These are phyloP conservation scores for Aleurites moluccanus DNA, from an alignment of 441 rosid genomes.

Conservation along the genomic window DNA sequence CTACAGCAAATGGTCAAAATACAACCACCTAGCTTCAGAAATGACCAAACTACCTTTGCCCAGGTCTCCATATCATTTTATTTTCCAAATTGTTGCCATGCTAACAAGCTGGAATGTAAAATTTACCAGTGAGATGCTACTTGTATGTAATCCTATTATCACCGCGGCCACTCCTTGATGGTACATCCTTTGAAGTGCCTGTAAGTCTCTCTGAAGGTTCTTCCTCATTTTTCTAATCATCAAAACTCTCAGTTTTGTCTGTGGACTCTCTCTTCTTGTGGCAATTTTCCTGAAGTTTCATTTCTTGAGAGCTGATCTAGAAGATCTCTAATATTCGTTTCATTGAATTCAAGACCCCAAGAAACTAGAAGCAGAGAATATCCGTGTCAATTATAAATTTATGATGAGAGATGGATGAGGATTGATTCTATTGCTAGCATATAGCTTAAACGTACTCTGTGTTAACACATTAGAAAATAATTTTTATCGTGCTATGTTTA, in stretches of 20 bases:
- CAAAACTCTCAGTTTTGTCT: conserved; percentile 62
- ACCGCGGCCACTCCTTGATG: conserved; percentile 38
- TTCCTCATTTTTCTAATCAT: conserved; percentile 43
- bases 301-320: conserved; percentile 55
- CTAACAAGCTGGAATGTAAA: neutral
- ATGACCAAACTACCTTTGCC: neutral
- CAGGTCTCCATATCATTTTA: neutral
- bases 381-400: conserved; percentile 11
- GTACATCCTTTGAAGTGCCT: conserved; percentile 33
- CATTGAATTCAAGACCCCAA: conserved; percentile 71
- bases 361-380: conserved; percentile 45
- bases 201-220: conserved; percentile 38
- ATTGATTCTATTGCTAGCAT: neutral
- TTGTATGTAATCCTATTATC: conserved; percentile 37
- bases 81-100: neutral
- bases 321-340: conserved; percentile 76
- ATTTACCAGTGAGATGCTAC: too few relatives aligned
- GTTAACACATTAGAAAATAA: too few relatives aligned
- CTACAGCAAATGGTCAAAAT: neutral
- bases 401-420: neutral
- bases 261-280: conserved; percentile 50
- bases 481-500: neutral
- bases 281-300: conserved; percentile 40
- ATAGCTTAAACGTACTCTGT: neutral
- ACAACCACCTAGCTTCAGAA: neutral